phyloP scores from a whole-genome alignment of 2,329 filamentous ascomycete genomes.

The Lasiodiplodia sp. region DNA sequence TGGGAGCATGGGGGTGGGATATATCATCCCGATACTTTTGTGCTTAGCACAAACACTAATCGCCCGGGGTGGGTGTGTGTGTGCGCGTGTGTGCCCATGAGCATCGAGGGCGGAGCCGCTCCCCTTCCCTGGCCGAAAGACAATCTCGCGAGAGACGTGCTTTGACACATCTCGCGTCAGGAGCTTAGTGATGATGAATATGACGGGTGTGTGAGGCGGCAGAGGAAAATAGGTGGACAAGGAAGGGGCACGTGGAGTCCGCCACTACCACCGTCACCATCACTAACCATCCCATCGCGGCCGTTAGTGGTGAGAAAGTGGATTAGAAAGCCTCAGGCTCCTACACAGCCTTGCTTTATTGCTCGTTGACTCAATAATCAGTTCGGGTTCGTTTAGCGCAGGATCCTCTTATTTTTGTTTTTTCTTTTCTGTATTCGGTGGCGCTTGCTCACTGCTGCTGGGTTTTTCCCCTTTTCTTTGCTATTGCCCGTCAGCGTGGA shows the following conservation, averaged over 20 bases:
- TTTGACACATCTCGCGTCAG: background rate
- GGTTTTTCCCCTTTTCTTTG: background rate
- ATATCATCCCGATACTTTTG: background rate
- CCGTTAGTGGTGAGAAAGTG: background rate
- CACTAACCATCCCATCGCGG: background rate
- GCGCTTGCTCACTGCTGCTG: background rate
- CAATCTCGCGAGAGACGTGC: background rate
- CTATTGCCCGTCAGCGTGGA: background rate
- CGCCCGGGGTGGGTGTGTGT: background rate
- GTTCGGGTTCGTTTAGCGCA: background rate
- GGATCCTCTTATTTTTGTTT: background rate
- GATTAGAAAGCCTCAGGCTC: background rate
- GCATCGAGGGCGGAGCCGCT: background rate
- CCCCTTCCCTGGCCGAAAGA: background rate
- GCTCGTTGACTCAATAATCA: background rate
- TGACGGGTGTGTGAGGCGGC: background rate
- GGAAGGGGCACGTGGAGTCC: background rate
- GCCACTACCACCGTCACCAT: conserved; percentile 1
- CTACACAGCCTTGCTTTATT: background rate
- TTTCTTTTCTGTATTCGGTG: background rate
- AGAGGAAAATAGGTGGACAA: background rate
- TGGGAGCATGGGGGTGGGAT: background rate
- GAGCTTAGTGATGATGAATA: conserved; percentile 1
- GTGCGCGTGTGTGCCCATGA: background rate
- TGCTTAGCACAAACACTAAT: background rate